These are phyloP conservation scores for Pseudozyma pruni DNA, from an alignment of 1,284 basidiomycete species.

Conservation along the genomic window DNA sequence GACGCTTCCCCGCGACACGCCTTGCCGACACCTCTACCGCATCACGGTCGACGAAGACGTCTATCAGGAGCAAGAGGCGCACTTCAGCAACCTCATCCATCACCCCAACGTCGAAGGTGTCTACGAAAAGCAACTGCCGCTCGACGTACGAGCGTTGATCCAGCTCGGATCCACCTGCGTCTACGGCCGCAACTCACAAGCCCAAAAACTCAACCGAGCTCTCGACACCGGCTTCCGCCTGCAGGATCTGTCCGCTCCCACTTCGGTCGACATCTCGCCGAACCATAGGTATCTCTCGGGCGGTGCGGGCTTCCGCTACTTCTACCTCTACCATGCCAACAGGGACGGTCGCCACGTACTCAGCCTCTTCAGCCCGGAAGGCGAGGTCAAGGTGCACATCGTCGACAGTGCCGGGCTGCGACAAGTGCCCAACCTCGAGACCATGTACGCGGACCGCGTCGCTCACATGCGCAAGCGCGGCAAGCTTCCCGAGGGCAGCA, in stretches of 20 bases:
- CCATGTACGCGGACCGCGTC: conserved; percentile 77
- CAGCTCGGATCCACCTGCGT: conserved; percentile 85
- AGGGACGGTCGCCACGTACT: conserved; percentile 87
- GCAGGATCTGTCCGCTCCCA: conserved; percentile 73
- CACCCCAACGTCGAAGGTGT: conserved; percentile 95
- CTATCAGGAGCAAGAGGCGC: conserved; percentile 84
- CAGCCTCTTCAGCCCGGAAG: conserved; percentile 79
- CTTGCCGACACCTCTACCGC: conserved; percentile 83
- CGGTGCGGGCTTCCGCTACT: conserved; percentile 79
- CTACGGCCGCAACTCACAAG: conserved; percentile 72
- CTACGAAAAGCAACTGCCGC: conserved; percentile 91
- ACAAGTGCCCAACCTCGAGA: conserved; percentile 82
- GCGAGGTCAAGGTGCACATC: conserved; percentile 77
- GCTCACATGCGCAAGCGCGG: conserved; percentile 64
- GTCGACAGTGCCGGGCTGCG: conserved; percentile 88
- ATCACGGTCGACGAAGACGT: conserved; percentile 84
- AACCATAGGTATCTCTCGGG: conserved; percentile 78
- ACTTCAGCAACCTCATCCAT: conserved; percentile 91
- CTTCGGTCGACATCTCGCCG: conserved; percentile 40
- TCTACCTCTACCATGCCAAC: conserved; percentile 90
- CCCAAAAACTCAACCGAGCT: conserved; percentile 82
- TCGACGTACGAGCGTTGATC: conserved; percentile 83
- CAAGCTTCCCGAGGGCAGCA: conserved; percentile 42
- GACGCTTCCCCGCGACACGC: conserved; percentile 82
- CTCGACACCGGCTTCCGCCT: conserved; percentile 86